Conservation (phyloP, 208 protist genomes). For the Leptomonas pyrrhocoris region DNA sequence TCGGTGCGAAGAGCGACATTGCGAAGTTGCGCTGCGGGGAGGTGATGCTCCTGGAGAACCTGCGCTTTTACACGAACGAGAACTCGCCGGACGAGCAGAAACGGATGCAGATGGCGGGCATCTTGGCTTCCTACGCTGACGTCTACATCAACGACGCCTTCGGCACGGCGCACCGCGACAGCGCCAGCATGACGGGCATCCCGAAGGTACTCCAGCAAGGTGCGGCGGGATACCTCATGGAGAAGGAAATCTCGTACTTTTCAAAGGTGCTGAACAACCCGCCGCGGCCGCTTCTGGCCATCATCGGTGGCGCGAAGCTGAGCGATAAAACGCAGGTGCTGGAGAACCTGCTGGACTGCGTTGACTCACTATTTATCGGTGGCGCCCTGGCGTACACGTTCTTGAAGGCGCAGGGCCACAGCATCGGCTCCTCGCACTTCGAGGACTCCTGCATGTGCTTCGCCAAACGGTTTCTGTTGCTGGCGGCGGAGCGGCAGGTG, state of each 20-base stretch:
- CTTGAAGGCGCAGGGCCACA: slow-evolving; percentile 79
- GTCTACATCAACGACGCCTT: slow-evolving; percentile 99
- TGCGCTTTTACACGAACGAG: slow-evolving; percentile 99
- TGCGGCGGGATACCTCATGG: slow-evolving; percentile 98
- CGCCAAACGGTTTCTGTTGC: slow-evolving; percentile 88
- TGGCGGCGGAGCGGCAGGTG: slow-evolving; percentile 95
- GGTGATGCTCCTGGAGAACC: slow-evolving; percentile 98
- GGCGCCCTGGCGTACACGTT: slow-evolving; percentile 99
- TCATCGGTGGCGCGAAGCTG: slow-evolving; percentile 97
- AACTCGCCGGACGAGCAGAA: slow-evolving; percentile 87
- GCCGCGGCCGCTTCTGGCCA: slow-evolving; percentile 94
- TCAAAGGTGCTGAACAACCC: slow-evolving; percentile 90
- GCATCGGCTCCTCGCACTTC: slow-evolving; percentile 95
- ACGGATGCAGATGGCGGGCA: slow-evolving; percentile 81
- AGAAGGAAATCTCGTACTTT: slow-evolving; percentile 99
- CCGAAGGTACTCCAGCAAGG: slow-evolving; percentile 77
- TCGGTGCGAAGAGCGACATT: slow-evolving; percentile 70
- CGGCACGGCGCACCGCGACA: slow-evolving; percentile 98
- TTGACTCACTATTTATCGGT: slow-evolving; percentile 98
- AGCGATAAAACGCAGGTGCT: slow-evolving; percentile 99
- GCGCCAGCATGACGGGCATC: slow-evolving; percentile 89
- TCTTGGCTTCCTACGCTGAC: slow-evolving; percentile 95
- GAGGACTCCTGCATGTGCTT: slow-evolving; percentile 84
- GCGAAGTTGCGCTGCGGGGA: slow-evolving; percentile 69
- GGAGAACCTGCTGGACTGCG: slow-evolving; percentile 97